Evolutionary conservation across 768 basidiomycete species (phyloP), one percentile per base, ranked within the genome.

Genomic region (Dendrothele bispora): DNA sequence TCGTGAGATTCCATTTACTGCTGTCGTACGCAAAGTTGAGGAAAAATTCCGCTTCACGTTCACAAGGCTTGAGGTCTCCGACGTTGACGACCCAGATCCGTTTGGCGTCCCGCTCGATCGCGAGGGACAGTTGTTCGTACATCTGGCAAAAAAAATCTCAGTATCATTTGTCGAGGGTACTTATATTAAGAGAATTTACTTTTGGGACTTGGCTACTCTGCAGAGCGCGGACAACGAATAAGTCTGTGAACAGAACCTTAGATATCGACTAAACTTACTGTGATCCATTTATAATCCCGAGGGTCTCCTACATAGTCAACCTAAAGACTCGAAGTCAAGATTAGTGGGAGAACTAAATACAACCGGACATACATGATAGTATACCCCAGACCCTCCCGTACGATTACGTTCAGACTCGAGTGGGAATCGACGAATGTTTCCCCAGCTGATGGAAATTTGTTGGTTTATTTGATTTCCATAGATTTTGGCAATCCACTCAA

Each of bases 11-110:
- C 78, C 81, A 88, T 12, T 70, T 61, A 0, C 80, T 68, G 0
- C 78, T 61, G 54, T 89, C 75, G 74, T 79, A 88, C 3, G 77
- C 85, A 36, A 77, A 77, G 14, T 66, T 71, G 54, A 88, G 64
- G 73, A 84, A 88, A 61, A 83, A 86, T 54, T 87, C 84, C 25
- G 72, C 82, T 43, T 83, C 78, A 43, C 84, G 78, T 55, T 89
- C 87, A 51, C 83, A 83, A 2, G 84, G 85, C 60, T 88, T 88
- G 43, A 89, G 64, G 55, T 88, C 85, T 14, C 87, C 87, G 46
- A 89, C 85, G 59, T 88, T 89, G 46, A 89, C 62, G 36, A 89
- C 76, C 84, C 84, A 87, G 38, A 89, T 65, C 14, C 71, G 70
- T 11, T 70, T 76, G 7, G 83, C 83, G 22, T 81, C 68, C 22